Evolutionary conservation across 495 filamentous ascomycete species (phyloP).

Genomic region (Aspergillus steynii): DNA sequence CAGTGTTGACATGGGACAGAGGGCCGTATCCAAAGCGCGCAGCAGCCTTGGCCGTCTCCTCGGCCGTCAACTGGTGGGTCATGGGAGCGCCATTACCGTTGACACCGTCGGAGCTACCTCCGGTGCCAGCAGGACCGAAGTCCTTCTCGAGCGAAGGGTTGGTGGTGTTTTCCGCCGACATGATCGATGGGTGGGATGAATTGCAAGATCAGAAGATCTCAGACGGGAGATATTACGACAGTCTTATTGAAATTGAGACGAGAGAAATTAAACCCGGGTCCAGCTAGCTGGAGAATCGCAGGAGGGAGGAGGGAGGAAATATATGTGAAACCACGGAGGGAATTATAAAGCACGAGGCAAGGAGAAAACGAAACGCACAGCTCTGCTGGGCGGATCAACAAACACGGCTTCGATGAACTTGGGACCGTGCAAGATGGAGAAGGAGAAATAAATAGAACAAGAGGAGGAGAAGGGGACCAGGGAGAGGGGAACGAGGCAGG

Average conservation of each 20-base stretch:
- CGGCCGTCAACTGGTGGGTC: constrained; percentile 41
- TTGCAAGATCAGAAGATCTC: constrained; percentile 1
- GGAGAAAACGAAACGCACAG: constrained; percentile 23
- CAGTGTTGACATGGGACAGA: constrained; percentile 67
- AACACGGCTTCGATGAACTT: constrained; percentile 10
- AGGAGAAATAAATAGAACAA: constrained; percentile 24
- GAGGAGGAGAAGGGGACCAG: constrained; percentile 12
- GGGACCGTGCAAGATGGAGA: constrained; percentile 21
- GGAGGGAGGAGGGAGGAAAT: constrained; percentile 5
- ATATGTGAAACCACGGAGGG: constrained; percentile 15
- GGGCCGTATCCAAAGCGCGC: constrained; percentile 62
- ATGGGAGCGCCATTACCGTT: constrained; percentile 23
- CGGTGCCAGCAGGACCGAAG: constrained; percentile 14
- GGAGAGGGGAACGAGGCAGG: constrained; percentile 9
- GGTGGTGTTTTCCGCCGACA: constrained; percentile 29
- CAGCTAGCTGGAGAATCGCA: constrained; percentile 26
- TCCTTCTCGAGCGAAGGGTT: constrained; percentile 41
- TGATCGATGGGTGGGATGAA: constrained; percentile 18
- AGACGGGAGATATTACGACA: background rate
- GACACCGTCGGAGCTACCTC: constrained; percentile 9
- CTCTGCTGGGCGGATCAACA: constrained; percentile 35
- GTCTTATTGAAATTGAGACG: constrained; percentile 1
- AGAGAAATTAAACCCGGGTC: constrained; percentile 13
- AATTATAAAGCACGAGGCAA: constrained; percentile 4
- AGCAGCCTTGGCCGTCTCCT: constrained; percentile 48